A percentile compares a stretch with the other conserved stretches of the same genome.
Evolutionary conservation across 2,329 filamentous ascomycete genomes (phyloP).

Genomic region (Xylaria sp.): DNA sequence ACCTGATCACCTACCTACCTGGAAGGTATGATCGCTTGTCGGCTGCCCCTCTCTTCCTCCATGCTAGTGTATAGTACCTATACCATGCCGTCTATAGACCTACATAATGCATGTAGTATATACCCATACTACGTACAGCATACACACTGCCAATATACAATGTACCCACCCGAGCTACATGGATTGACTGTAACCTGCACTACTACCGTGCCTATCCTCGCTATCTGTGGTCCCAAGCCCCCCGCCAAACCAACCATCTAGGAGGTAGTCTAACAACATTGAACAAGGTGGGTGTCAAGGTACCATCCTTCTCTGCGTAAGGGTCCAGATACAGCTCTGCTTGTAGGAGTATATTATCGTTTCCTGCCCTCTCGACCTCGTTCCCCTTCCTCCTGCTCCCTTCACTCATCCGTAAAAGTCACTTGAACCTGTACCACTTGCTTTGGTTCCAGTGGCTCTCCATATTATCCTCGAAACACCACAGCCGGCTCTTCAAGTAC

Average conservation of each 20-base stretch:
- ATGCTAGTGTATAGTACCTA: not conserved
- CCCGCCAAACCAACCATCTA: constrained; percentile 34
- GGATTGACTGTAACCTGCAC: constrained; percentile 35
- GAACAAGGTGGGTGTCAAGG: constrained; percentile 33
- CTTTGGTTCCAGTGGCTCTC: not conserved
- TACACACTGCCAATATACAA: constrained; percentile 10
- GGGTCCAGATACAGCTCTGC: constrained; percentile 32
- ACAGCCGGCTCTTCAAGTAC: constrained; percentile 8
- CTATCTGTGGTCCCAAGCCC: constrained; percentile 36
- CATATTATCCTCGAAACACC: not conserved
- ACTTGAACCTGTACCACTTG: constrained; percentile 9
- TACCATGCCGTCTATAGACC: not conserved
- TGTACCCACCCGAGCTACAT: constrained; percentile 38
- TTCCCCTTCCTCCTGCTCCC: constrained; percentile 19
- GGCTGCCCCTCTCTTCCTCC: constrained; percentile 15
- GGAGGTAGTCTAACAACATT: constrained; percentile 18
- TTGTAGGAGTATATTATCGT: constrained; percentile 36
- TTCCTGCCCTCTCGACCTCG: constrained; percentile 29
- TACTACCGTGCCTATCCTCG: constrained; percentile 32
- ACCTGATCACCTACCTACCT: constrained; percentile 16
- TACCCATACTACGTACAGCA: constrained; percentile 1
- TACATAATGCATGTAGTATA: not conserved
- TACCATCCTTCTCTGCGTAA: constrained; percentile 33
- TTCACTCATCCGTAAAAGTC: constrained; percentile 6
- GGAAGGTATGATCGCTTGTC: constrained; percentile 19